A percentile compares a stretch with the other conserved stretches of the same genome.
Conservation (phyloP, 495 filamentous ascomycete genomes). For the Paragyromitra xinjiangensis region DNA sequence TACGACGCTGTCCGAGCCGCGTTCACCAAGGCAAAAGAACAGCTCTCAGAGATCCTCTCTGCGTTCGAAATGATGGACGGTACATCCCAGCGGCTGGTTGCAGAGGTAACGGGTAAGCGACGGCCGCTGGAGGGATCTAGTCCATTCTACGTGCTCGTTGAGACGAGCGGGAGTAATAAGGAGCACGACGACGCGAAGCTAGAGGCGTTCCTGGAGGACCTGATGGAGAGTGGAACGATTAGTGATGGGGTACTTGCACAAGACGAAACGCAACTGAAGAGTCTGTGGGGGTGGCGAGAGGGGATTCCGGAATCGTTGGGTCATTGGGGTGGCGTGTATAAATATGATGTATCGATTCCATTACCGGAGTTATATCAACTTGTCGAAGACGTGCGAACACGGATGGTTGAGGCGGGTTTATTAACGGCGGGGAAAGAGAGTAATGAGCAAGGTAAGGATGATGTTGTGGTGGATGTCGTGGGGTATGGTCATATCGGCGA, state of each 20-base stretch:
- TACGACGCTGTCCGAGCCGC: conserved; percentile 85
- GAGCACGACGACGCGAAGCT: conserved; percentile 92
- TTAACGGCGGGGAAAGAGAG: conserved; percentile 66
- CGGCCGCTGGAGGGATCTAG: conserved; percentile 80
- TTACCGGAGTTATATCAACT: conserved; percentile 84
- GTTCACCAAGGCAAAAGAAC: conserved; percentile 84
- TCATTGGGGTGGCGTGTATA: conserved; percentile 95
- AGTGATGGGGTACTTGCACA: conserved; percentile 88
- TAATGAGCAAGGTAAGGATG: conserved; percentile 75
- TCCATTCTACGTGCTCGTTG: conserved; percentile 95
- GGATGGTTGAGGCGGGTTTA: conserved; percentile 75
- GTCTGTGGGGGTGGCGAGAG: conserved; percentile 92
- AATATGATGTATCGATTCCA: conserved; percentile 97
- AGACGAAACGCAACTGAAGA: conserved; percentile 84
- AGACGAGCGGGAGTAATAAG: conserved; percentile 91
- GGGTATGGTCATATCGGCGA: conserved; percentile 99
- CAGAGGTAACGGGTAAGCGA: conserved; percentile 76
- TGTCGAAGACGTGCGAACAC: conserved; percentile 80
- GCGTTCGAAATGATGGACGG: conserved; percentile 98
- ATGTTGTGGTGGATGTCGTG: conserved; percentile 86
- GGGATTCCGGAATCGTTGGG: conserved; percentile 86
- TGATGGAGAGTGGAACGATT: conserved; percentile 85
- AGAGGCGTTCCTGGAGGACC: conserved; percentile 82
- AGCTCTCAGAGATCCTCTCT: conserved; percentile 92
- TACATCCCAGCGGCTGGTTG: conserved; percentile 77